These are phyloP conservation scores for Spizellomyces punctatus DNA, from an alignment of 192 early-diverging fungal genomes.

Conservation along the genomic window DNA sequence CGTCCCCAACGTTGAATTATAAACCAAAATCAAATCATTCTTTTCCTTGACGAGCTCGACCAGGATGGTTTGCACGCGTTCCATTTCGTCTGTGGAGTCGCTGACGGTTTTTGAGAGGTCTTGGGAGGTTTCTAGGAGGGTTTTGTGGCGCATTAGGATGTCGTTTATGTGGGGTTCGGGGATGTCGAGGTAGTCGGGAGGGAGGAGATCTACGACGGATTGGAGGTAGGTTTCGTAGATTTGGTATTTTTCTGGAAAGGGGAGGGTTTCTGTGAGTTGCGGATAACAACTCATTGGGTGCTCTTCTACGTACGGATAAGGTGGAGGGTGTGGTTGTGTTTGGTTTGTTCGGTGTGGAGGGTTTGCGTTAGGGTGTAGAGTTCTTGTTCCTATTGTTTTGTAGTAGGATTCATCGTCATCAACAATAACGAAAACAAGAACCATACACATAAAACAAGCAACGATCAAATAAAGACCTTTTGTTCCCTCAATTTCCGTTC, in stretches of 20 bases:
- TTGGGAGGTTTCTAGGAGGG: conserved; percentile 60
- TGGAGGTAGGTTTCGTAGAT: conserved; percentile 62
- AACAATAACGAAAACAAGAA: no score
- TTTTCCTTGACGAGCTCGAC: conserved; percentile 58
- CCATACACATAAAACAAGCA: no score
- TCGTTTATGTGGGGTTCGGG: conserved; percentile 69
- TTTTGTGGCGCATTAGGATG: conserved; percentile 62
- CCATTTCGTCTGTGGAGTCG: conserved; percentile 54
- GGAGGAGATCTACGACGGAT: conserved; percentile 57
- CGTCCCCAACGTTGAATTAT: conserved; percentile 58
- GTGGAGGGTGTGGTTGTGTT: conserved; percentile 45
- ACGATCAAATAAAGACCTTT: conserved; percentile 38
- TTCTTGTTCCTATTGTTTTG: conserved; percentile 51
- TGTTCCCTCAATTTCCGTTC: conserved; percentile 59
- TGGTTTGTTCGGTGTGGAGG: conserved; percentile 47
- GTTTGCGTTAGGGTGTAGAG: conserved; percentile 37
- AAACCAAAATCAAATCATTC: conserved; percentile 62
- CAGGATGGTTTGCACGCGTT: conserved; percentile 40
- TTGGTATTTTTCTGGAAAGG: conserved; percentile 50
- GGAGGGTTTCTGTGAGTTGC: background rate
- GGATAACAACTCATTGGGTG: conserved; percentile 9
- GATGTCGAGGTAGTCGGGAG: conserved; percentile 62
- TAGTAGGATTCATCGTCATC: conserved; percentile 5
- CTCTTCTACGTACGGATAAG: conserved; percentile 47
- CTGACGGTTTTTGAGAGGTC: conserved; percentile 50